Conservation (phyloP, 495 filamentous ascomycete genomes). For the Penicillium soppii region DNA sequence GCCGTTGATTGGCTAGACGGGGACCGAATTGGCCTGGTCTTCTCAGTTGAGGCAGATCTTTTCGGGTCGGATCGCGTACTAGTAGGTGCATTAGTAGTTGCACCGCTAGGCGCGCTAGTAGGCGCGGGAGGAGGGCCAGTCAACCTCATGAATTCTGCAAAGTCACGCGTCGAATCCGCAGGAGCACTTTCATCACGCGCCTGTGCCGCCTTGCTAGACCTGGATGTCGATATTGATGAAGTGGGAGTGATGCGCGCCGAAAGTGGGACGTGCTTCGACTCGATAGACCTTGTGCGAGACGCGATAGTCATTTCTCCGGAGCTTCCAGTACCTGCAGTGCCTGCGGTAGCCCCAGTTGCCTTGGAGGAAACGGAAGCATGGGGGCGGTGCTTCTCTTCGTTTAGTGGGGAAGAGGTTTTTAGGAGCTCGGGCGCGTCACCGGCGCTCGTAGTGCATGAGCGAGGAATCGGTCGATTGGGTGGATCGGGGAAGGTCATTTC, state of each 20-base stretch:
- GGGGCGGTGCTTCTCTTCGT: conserved; percentile 20
- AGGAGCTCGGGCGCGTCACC: conserved; percentile 39
- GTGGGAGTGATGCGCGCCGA: conserved; percentile 25
- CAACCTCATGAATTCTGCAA: conserved; percentile 82
- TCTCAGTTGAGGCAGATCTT: conserved; percentile 13
- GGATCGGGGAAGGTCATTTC: conserved; percentile 65
- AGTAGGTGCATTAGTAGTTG: neutral
- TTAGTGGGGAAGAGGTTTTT: conserved; percentile 34
- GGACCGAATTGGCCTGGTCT: conserved; percentile 18
- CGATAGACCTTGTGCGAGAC: conserved; percentile 20
- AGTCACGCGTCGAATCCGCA: conserved; percentile 66
- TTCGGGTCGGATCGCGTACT: neutral
- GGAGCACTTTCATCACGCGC: conserved; percentile 64
- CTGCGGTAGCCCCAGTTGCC: conserved; percentile 4
- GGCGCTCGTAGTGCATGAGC: conserved; percentile 35
- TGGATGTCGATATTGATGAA: conserved; percentile 26
- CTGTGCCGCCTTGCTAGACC: conserved; percentile 36
- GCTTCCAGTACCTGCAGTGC: neutral
- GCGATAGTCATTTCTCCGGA: conserved; percentile 10
- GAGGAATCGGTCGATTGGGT: conserved; percentile 32
- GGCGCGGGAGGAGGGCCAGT: conserved; percentile 63
- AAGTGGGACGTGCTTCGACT: conserved; percentile 30
- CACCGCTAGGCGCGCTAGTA: conserved; percentile 4
- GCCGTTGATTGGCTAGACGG: conserved; percentile 8
- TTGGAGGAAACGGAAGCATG: conserved; percentile 27